phyloP scores from a whole-genome alignment of 495 filamentous ascomycete genomes.

The Jackrogersella multiformis region DNA sequence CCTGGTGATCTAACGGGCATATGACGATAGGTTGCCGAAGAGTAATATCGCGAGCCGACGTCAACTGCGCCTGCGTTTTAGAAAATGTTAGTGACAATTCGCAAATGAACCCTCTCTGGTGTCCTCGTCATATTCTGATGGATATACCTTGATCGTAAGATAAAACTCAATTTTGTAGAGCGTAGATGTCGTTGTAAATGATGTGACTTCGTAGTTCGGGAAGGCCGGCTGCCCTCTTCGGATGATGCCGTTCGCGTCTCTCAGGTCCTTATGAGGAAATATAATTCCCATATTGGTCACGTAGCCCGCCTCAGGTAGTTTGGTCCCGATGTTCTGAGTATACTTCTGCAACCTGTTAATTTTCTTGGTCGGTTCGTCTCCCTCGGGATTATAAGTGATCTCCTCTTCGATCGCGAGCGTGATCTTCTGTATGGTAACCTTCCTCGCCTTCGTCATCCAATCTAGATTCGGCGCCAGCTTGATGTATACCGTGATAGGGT shows the following conservation, averaged over 20 bases:
- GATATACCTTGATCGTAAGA: slow-evolving; percentile 83
- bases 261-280: slow-evolving; percentile 88
- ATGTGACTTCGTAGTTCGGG: slow-evolving; percentile 85
- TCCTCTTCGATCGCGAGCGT: slow-evolving; percentile 96
- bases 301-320: slow-evolving; percentile 86
- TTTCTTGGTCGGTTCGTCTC: slow-evolving; percentile 94
- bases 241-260: slow-evolving; percentile 89
- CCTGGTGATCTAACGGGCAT: slow-evolving; percentile 92
- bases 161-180: slow-evolving; percentile 99
- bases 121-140: neutral
- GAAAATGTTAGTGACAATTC: slow-evolving; percentile 35
- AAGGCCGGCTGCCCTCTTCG: slow-evolving; percentile 86
- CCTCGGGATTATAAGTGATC: slow-evolving; percentile 96
- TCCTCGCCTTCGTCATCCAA: slow-evolving; percentile 87
- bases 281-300: slow-evolving; percentile 90
- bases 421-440: slow-evolving; percentile 93
- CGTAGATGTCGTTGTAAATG: slow-evolving; percentile 92
- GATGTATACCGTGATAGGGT: slow-evolving; percentile 95
- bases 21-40: slow-evolving; percentile 95
- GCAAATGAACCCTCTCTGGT: neutral
- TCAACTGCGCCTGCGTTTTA: slow-evolving; percentile 78
- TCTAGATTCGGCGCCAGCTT: slow-evolving; percentile 91
- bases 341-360: slow-evolving; percentile 86
- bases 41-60: slow-evolving; percentile 87
- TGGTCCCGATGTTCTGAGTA: slow-evolving; percentile 80